These are phyloP conservation scores for Mycosphaerella sp. DNA, from an alignment of 2,329 filamentous ascomycete genomes.

Conservation along the genomic window DNA sequence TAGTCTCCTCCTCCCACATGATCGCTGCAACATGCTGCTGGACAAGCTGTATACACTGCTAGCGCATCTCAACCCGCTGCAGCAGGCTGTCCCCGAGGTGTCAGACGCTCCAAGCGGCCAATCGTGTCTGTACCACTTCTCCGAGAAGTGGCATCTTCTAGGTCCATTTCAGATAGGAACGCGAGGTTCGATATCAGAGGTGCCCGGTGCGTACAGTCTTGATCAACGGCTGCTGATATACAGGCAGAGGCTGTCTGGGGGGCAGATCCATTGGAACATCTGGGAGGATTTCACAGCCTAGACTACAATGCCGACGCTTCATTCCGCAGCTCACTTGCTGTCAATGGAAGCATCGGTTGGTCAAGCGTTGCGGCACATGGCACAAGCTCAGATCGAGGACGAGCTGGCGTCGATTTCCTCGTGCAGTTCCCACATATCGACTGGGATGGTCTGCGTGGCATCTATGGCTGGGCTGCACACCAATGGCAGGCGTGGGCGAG, in stretches of 20 bases:
- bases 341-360: conserved; percentile 49
- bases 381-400: conserved; percentile 27
- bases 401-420: conserved; percentile 34
- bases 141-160: conserved; percentile 33
- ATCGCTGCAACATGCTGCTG: not conserved
- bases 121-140: conserved; percentile 7
- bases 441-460: conserved; percentile 46
- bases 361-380: conserved; percentile 34
- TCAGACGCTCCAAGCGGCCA: not conserved
- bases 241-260: conserved; percentile 51
- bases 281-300: conserved; percentile 48
- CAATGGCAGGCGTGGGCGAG: conserved; percentile 55
- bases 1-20: too few species aligned
- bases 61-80: not conserved
- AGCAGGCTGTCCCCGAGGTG: not conserved
- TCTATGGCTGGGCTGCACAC: conserved; percentile 54
- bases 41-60: conserved; percentile 2
- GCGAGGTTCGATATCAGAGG: conserved; percentile 41
- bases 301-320: conserved; percentile 37
- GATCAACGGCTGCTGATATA: conserved; percentile 4
- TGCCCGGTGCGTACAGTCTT: not conserved
- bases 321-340: conserved; percentile 47
- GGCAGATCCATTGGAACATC: conserved; percentile 50
- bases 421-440: conserved; percentile 48
- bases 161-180: conserved; percentile 55